Base-by-base conservation (phyloP, 2,329 filamentous ascomycete species). In the Trichoderma afroharzianum region DNA sequence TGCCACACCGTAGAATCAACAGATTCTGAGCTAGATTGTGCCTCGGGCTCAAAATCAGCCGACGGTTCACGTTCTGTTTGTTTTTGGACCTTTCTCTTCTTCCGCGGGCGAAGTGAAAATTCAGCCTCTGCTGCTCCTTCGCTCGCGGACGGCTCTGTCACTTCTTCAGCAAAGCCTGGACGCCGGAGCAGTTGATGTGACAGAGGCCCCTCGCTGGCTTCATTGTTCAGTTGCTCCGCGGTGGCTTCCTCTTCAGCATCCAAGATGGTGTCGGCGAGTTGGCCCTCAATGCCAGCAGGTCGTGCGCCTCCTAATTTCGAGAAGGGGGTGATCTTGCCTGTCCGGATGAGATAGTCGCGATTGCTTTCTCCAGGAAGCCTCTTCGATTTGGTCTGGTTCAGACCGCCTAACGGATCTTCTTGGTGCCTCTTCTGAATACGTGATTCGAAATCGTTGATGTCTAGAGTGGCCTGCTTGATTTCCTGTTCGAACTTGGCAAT, bases 241-340 rank as follows among this genome's bases (percentile, higher is more conserved):
- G 86, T 76, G 47, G 87, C 85, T 63, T 92, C 92, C 71, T 94
- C 91, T 78, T 97, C 94, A 0, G 93, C 94, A 78, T 97, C 93
- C 15, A 95, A 83, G 72, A 97, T 87, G 2, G 91, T 92, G 77
- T 95, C 91, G 12, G 92, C 91, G 18, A 97, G 84, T 72, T 91
- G 91, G 2, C 91, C 91, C 58, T 91, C 86, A 3, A 90, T 85
- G 3, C 87, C 89, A 32, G 88, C 84, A 4, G 85, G 85, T 2
- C 90, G 83, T n/a, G 88, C 86, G 15, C 88, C 86, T 30, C 90
- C 90, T 76, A 97, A 88, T 74, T 91, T 93, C 8, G 94, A 93
- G 78, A 99, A 99, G 0, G 96, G 96, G 0, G 96, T 99, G 75
- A 99, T 98, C 82, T 98, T 98, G 73, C 96, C 96, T 0, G 95